Base-by-base conservation (phyloP, 23 red algal species). In the Cyanidiococcus yangmingshanensis region DNA sequence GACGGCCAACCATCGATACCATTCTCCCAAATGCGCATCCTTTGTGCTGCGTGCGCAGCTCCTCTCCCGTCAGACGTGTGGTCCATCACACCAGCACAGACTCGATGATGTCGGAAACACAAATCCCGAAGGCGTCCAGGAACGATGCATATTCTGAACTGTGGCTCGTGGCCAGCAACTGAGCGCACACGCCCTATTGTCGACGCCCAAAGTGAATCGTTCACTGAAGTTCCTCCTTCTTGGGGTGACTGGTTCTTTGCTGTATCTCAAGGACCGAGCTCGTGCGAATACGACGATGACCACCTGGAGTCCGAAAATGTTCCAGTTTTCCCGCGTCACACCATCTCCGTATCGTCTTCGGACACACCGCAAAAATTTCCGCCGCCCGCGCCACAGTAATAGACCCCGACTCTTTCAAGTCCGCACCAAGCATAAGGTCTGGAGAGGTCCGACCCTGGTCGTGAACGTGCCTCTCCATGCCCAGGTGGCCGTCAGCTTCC, bases 241-340 rank as follows among this genome's bases (percentile, higher is more conserved):
- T 54, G 7, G 45, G 45, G 21, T 54, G 45, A 7, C 12, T 15
- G 45, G 45, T 54, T 21, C 45, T 54, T 21, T 54, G 45, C 21
- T 54, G 45, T 54, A 71, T 71, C 27, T 71, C 63, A 25, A 35
- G 7, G n/a, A 35, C 63, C 3, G 63, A 32, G 63, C 63, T 35
- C n/a, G 63, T 35, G 32, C 63, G 63, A 17, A 71, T 71, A 7
- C 63, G 21, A 35, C 63, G 63, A 29, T 71, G 63, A 7, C 63
- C 63, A 71, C 63, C 63, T 7, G 63, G n/a, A 71, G 63, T 71
- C n/a, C 63, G 63, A 35, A 71, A 71, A 71, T 32, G 32, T 35
- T 71, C 63, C 63, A 71, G 63, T 35, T 71, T 71, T 12, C 63
- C 63, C 3, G 63, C 63, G 63, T 71, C 63, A 29, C 63, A 71